Percentiles rank a stretch among this genome's conserved stretches.
These are phyloP conservation scores for Cryptosporidium muris DNA, from an alignment of 169 alveolate genomes.

Conservation along the genomic window DNA sequence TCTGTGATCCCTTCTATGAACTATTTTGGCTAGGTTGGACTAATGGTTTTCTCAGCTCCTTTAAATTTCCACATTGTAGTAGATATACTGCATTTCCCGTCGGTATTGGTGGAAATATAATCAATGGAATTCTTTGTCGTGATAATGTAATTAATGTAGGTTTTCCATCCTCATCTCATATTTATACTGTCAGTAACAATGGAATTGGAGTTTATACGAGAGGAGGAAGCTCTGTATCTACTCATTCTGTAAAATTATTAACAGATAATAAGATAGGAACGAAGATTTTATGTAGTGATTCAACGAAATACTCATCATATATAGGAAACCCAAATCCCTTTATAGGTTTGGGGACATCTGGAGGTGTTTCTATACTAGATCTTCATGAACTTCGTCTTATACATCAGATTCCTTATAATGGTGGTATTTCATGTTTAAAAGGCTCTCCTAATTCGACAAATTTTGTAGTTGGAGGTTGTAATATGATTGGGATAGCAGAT, in stretches of 20 bases:
- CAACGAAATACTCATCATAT: constrained; percentile 40
- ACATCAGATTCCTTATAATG: constrained; percentile 44
- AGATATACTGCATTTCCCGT: constrained; percentile 69
- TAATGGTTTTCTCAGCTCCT: constrained; percentile 60
- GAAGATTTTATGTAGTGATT: constrained; percentile 39
- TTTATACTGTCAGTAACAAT: constrained; percentile 45
- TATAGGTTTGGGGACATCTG: constrained; percentile 51
- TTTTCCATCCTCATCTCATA: constrained; percentile 56
- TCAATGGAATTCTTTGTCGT: neutral
- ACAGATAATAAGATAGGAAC: constrained; percentile 6
- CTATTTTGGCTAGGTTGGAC: constrained; percentile 71
- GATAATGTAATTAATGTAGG: constrained; percentile 60
- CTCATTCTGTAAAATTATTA: constrained; percentile 17
- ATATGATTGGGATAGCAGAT: constrained; percentile 61
- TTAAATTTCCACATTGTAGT: constrained; percentile 65
- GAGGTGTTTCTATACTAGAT: constrained; percentile 66
- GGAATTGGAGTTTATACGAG: constrained; percentile 64
- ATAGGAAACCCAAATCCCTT: constrained; percentile 10
- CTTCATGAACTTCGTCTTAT: constrained; percentile 37
- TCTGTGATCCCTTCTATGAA: constrained; percentile 64
- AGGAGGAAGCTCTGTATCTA: constrained; percentile 60
- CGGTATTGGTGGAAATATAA: constrained; percentile 27
- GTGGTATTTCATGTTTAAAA: constrained; percentile 40
- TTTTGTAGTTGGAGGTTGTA: constrained; percentile 54
- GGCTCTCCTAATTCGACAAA: constrained; percentile 27